Evolutionary conservation across 148 eudicot genomes (phyloP).

Genomic region (Euryodendron excelsum): DNA sequence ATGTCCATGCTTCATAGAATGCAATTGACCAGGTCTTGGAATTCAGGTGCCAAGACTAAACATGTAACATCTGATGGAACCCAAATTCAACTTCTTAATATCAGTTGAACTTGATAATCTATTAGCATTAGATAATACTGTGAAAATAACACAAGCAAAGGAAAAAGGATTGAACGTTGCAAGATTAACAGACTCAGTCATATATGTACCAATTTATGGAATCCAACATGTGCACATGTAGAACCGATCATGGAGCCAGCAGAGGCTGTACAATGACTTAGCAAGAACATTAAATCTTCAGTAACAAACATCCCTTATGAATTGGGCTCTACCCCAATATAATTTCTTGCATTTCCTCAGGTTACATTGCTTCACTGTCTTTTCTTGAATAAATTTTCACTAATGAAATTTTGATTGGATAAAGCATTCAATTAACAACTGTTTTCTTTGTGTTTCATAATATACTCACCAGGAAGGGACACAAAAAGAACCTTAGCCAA

Average conservation of each 20-base stretch:
- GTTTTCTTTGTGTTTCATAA: background rate
- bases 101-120: background rate
- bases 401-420: background rate
- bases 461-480: background rate
- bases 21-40: background rate
- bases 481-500: background rate
- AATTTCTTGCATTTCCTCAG: background rate
- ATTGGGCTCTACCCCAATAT: background rate
- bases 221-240: background rate
- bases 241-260: background rate
- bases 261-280: background rate
- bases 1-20: background rate
- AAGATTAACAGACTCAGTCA: background rate
- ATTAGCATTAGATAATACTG: background rate
- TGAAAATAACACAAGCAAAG: background rate
- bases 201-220: background rate
- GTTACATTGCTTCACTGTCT: background rate
- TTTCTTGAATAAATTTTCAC: background rate
- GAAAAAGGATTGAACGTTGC: background rate
- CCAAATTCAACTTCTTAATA: background rate
- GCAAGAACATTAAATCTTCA: background rate
- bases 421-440: background rate
- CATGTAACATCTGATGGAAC: background rate
- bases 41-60: background rate
- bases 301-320: background rate